Base-by-base conservation (phyloP, 495 filamentous ascomycete species). In the Penicillium fimorum region DNA sequence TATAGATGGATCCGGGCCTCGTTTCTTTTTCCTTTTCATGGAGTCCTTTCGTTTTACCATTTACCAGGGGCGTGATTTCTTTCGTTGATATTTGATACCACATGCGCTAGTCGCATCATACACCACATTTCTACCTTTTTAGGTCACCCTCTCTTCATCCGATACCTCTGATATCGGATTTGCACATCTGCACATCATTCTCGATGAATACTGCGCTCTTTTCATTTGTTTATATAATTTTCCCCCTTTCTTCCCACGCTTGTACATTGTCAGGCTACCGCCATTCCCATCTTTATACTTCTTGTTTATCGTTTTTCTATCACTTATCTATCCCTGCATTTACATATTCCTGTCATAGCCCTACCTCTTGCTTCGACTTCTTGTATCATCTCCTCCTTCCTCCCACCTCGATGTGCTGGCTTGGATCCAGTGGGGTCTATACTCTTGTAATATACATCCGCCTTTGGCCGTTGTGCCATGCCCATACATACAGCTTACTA, bases 1-100 rank as follows among this genome's bases (percentile, higher is more conserved):
- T 57, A 71, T 72, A 76, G 72, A 75, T 71, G 62, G 63, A 67
- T 64, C 59, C 60, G 71, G 50, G 73, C 73, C 71, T 76, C 62
- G 73, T 66, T 70, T 66, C 66, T 63, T 60, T 55, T 60, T 58
- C 58, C 50, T 52, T 47, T 55, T 47, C 51, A 45, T 60, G 63
- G 60, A 62, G 59, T 67, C 56, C 53, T 66, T 65, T 67, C 63
- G 54, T 60, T 67, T 52, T 24, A 29, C 24, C 58, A 41, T 63
- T 62, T 55, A 47, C 44, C 41, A 30, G 53, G 41, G 57, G 61
- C 63, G 61, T 67, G 50, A 47, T 55, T 46, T 55, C 58, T 62
- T 55, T 55, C 45, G 47, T 58, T 60, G 55, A 41, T 38, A 47
- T 58, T 65, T 69, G 66, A 70, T 70, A 70, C 67, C 70, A 67